Conservation (phyloP, 257 asterid species). For the Forsythia viridissima region DNA sequence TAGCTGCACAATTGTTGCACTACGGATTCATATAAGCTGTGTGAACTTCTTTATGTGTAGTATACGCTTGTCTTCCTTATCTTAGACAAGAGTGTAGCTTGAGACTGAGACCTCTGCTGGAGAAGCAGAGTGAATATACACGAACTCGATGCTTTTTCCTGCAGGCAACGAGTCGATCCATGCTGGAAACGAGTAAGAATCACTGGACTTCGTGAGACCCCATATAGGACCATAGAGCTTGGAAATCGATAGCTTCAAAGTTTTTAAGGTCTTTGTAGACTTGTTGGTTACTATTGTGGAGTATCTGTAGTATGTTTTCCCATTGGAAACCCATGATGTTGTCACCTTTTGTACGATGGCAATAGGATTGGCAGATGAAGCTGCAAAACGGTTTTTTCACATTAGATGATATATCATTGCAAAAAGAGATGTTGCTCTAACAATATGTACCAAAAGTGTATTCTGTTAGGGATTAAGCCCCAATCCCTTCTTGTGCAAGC, state of each 20-base stretch:
- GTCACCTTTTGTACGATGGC: slow-evolving; percentile 58
- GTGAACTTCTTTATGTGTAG: slow-evolving; percentile 21
- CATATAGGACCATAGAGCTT: slow-evolving; percentile 90
- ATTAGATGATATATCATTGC: slow-evolving; percentile 10
- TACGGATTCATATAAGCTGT: slow-evolving; percentile 33
- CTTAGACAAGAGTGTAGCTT: slow-evolving; percentile 64
- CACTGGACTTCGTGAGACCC: slow-evolving; percentile 81
- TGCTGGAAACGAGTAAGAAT: slow-evolving; percentile 73
- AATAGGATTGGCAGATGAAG: slow-evolving; percentile 42
- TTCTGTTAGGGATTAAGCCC: neutral
- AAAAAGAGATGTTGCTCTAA: neutral
- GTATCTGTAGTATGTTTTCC: slow-evolving; percentile 81
- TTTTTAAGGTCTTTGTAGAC: slow-evolving; percentile 72
- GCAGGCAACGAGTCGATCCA: slow-evolving; percentile 75
- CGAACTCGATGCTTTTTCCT: slow-evolving; percentile 89
- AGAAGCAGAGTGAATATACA: slow-evolving; percentile 82
- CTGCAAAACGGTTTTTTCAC: slow-evolving; percentile 35
- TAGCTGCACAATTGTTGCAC: slow-evolving; percentile 72
- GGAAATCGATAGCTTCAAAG: slow-evolving; percentile 61
- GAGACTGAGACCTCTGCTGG: slow-evolving; percentile 80
- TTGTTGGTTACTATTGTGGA: slow-evolving; percentile 67
- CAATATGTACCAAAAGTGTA: neutral
- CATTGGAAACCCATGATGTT: slow-evolving; percentile 64
- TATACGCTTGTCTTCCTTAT: neutral
- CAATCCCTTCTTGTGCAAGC: neutral